Conservation (phyloP, 108 stramenopile species). For the Cyclotella distinguenda region DNA sequence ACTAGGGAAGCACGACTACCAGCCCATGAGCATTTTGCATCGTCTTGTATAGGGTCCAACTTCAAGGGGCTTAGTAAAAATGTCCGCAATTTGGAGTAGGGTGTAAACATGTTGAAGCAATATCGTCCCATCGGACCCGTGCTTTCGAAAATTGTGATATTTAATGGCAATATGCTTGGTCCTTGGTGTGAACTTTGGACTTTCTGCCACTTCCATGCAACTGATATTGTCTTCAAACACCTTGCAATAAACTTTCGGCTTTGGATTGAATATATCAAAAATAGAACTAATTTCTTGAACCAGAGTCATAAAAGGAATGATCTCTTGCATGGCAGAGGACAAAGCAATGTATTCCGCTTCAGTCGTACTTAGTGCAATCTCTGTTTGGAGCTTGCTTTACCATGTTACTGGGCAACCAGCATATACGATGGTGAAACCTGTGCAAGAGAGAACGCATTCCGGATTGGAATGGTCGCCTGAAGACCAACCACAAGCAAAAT, state of each 20-base stretch:
- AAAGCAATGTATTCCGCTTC: too few relatives aligned
- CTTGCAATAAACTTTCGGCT: constrained; percentile 22
- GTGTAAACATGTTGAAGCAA: constrained; percentile 12
- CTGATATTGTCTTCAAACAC: constrained; percentile 45
- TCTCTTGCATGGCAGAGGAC: constrained; percentile 25
- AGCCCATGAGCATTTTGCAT: constrained; percentile 37
- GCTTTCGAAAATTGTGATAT: constrained; percentile 18
- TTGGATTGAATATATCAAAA: neutral
- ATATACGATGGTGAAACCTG: too few relatives aligned
- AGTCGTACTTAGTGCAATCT: too few relatives aligned
- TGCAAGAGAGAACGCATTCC: too few relatives aligned
- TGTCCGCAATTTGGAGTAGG: constrained; percentile 32
- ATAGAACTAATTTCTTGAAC: constrained; percentile 18
- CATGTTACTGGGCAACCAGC: too few relatives aligned
- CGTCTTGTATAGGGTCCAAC: neutral
- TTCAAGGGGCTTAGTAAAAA: constrained; percentile 51
- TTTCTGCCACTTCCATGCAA: constrained; percentile 32
- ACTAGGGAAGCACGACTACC: too few relatives aligned
- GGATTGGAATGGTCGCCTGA: neutral
- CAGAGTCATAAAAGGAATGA: constrained; percentile 38
- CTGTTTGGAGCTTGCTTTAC: too few relatives aligned
- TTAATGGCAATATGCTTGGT: constrained; percentile 40
- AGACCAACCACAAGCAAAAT: constrained; percentile 18
- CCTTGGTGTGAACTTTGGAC: constrained; percentile 29
- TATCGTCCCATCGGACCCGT: constrained; percentile 10